Evolutionary conservation across 169 alveolate genomes (phyloP).

Genomic region (Eimeria praecox): DNA sequence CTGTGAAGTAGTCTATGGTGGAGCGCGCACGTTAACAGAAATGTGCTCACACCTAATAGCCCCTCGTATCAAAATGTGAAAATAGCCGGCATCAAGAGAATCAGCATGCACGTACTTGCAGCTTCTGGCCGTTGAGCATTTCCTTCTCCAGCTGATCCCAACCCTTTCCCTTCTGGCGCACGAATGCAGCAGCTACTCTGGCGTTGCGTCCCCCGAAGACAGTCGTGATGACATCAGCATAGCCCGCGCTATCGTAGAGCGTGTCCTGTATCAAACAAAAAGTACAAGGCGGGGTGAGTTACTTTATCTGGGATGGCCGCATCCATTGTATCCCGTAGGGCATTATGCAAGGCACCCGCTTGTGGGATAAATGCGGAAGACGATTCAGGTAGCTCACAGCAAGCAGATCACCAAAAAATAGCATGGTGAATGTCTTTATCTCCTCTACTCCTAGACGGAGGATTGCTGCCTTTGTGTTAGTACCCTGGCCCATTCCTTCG

Average conservation of each 20-base stretch:
- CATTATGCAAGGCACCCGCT: background rate
- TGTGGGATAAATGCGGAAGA: background rate
- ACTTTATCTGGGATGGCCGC: background rate
- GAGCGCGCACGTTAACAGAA: background rate
- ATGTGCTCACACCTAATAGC: background rate
- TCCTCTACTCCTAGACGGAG: conserved; percentile 96
- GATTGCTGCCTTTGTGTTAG: conserved; percentile 96
- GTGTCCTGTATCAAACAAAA: conserved; percentile 85
- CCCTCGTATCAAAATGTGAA: background rate
- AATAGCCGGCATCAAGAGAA: background rate
- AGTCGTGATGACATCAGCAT: conserved; percentile 95
- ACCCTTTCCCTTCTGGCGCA: conserved; percentile 89
- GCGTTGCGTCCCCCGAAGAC: conserved; percentile 96
- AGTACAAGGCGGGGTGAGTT: background rate
- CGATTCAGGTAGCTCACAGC: conserved; percentile 47
- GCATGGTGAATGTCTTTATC: conserved; percentile 87
- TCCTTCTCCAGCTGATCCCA: conserved; percentile 94
- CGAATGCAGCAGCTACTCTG: conserved; percentile 95
- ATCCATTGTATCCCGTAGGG: background rate
- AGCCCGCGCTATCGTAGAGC: conserved; percentile 95
- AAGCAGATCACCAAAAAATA: conserved; percentile 88
- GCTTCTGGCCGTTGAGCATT: conserved; percentile 94
- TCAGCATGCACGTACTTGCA: conserved; percentile 78
- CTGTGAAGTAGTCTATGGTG: background rate
- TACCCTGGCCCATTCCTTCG: conserved; percentile 95